Evolutionary conservation across 2,329 filamentous ascomycete genomes (phyloP), one percentile per base, ranked within the genome.

Genomic region (Dendrostoma leiphaemia): DNA sequence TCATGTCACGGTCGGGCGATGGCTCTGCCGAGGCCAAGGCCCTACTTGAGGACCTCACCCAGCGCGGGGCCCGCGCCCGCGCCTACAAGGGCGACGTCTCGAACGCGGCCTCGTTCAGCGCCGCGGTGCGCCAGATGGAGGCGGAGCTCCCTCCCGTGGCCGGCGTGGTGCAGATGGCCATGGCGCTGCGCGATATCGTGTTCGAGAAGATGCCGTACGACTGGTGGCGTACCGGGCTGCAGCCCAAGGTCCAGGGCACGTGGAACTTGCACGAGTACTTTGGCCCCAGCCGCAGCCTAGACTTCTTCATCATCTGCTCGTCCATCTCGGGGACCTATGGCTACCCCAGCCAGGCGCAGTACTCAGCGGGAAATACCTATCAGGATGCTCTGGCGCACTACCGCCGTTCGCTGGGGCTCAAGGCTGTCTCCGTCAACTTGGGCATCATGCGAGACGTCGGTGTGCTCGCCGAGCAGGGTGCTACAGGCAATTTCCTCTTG

Each of bases 121-220:
- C 44, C 12, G 49, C 49, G 2, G 46, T 56, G 45, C 26, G 21
- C n/a, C 15, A 45, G 54, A 49, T 44, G 17, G 23, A n/a, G 10
- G 23, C 29, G 3, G 49, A 48, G 32, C 49, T 29, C 61, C 46
- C 69, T 56, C 70, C 71, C 6, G 63, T 74, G 21, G 56, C 67
- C 53, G 69, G 75, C 28, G 62, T 76, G 44, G 54, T 79, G 12
- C 74, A 78, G 51, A 64, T 64, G 6, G 68, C 74, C 1, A 74
- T 77, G 73, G 71, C 73, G 13, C 58, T 71, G 1, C 54, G 61
- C 54, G 55, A 57, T 26, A 34, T 40, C n/a, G 40, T 54, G 29
- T 34, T 57, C 6, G 51, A 53, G 46, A 51, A 52, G 29, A 54
- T 58, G 51, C 31, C 51, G 3, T 28, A 51, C 37, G 43, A 47